These are phyloP conservation scores for Alternaria brassicicola DNA, from an alignment of 2,329 filamentous ascomycete genomes.

Conservation along the genomic window DNA sequence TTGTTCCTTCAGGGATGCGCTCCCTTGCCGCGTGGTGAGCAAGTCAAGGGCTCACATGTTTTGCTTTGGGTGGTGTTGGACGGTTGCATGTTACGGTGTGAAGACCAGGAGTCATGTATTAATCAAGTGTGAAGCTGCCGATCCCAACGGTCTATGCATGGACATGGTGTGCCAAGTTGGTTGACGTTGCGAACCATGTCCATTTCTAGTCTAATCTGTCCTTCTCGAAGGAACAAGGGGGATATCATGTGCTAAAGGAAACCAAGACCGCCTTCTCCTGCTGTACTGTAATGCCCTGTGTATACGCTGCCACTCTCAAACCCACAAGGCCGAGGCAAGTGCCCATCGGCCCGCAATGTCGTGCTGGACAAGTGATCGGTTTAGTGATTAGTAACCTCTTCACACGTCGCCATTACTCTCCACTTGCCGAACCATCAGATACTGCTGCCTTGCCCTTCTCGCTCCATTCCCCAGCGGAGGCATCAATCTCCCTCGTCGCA, in stretches of 20 bases:
- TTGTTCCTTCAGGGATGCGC: conserved; percentile 1
- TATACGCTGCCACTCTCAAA: neutral
- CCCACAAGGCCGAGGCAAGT: neutral
- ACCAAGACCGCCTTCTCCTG: neutral
- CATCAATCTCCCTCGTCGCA: conserved; percentile 33
- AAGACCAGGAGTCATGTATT: neutral
- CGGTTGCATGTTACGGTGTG: neutral
- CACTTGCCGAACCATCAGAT: conserved; percentile 24
- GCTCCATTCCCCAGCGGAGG: conserved; percentile 42
- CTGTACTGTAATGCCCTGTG: neutral
- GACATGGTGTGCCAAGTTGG: neutral
- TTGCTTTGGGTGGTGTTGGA: neutral
- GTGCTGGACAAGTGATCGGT: conserved; percentile 6
- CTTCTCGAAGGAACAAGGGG: neutral
- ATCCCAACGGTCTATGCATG: neutral
- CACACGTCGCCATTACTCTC: conserved; percentile 30
- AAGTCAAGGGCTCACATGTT: neutral
- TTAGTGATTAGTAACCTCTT: conserved; percentile 7
- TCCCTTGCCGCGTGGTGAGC: neutral
- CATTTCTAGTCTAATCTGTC: neutral
- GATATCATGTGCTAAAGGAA: conserved; percentile 2
- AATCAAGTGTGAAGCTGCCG: neutral
- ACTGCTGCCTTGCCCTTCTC: conserved; percentile 36
- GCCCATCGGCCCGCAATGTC: too few species aligned
- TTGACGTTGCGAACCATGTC: neutral